A percentile compares a stretch with the other conserved stretches of the same genome.
Conservation (phyloP, 306 rosid species). For the Prunus davidiana region DNA sequence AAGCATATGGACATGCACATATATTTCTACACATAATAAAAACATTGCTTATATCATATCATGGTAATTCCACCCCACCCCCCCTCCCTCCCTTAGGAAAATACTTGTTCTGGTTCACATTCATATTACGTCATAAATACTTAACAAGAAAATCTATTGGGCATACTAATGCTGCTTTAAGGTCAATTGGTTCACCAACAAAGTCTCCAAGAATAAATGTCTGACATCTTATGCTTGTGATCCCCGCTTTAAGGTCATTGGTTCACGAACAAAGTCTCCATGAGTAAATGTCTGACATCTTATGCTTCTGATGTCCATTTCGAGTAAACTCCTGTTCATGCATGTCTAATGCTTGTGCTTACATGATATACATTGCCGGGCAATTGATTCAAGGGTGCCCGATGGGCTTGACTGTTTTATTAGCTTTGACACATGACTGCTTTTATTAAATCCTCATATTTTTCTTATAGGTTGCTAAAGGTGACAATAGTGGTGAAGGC, state of each 20-base stretch:
- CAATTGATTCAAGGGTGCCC: not conserved
- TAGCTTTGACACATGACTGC: not conserved
- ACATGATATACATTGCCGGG: not conserved
- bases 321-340: not conserved
- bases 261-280: too few species aligned
- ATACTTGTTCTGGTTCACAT: not conserved
- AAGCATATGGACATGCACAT: not conserved
- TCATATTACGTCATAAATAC: not conserved
- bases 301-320: not conserved
- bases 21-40: not conserved
- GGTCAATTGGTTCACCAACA: not conserved
- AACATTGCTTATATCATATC: not conserved
- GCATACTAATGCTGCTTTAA: not conserved
- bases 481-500: slow-evolving; percentile 82
- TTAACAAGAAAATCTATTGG: not conserved
- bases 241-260: too few species aligned
- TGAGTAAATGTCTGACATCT: too few species aligned
- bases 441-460: not conserved
- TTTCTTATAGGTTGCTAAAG: slow-evolving; percentile 73
- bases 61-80: not conserved
- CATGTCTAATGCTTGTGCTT: not conserved
- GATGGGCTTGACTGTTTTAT: not conserved
- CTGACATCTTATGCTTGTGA: not conserved
- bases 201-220: not conserved
- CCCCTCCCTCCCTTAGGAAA: not conserved